Percentiles rank a stretch among this genome's conserved stretches.
Evolutionary conservation across 2,329 filamentous ascomycete genomes (phyloP).

Genomic region (Fusarium xyrophilum): DNA sequence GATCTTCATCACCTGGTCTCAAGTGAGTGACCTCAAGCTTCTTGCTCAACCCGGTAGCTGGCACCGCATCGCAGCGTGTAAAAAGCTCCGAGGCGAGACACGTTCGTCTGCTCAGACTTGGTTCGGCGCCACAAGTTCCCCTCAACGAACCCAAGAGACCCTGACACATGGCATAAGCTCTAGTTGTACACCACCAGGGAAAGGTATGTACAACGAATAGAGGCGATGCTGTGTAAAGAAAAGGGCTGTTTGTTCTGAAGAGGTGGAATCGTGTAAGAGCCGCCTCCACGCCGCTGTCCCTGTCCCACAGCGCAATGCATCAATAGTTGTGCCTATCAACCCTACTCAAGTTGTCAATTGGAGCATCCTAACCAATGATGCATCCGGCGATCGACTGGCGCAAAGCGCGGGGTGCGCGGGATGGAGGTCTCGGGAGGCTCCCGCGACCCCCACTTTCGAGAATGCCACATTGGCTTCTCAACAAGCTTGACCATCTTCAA

Average conservation of each 20-base stretch:
- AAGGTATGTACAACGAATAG: not conserved
- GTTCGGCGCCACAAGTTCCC: conserved; percentile 22
- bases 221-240: conserved; percentile 6
- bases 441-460: conserved; percentile 28
- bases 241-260: not conserved
- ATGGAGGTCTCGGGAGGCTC: conserved; percentile 35
- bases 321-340: conserved; percentile 12
- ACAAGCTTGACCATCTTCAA: conserved; percentile 16
- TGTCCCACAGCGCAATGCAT: conserved; percentile 18
- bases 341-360: not conserved
- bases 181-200: conserved; percentile 10
- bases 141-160: not conserved
- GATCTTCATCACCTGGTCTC: conserved; percentile 24
- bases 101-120: conserved; percentile 4
- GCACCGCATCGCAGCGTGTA: not conserved
- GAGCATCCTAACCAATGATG: conserved; percentile 24
- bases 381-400: conserved; percentile 22
- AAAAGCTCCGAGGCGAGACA: conserved; percentile 31
- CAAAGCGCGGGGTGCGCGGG: conserved; percentile 31
- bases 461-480: conserved; percentile 20
- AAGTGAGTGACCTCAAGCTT: conserved; percentile 17
- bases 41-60: not conserved
- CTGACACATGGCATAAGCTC: conserved; percentile 25
- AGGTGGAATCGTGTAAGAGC: conserved; percentile 17
- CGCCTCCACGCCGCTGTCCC: conserved; percentile 5